Base-by-base conservation (phyloP, 179 eudicot species). In the Kewa caespitosa region DNA sequence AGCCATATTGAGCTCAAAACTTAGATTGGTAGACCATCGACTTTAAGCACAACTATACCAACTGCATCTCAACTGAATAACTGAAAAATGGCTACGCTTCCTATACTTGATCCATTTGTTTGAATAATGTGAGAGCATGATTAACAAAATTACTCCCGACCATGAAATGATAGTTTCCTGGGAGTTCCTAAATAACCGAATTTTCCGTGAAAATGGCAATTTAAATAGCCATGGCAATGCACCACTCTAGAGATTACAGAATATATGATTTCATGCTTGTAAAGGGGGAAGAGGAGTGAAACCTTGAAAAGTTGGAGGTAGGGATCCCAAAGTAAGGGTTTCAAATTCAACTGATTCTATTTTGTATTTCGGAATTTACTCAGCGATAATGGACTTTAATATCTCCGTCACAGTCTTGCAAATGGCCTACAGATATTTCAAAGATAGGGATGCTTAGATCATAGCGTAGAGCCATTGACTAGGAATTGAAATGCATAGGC, bases 231-330 rank as follows among this genome's bases (percentile, higher is more conserved):
- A n/a, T n/a, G n/a, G n/a, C n/a, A n/a, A n/a, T n/a, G n/a, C n/a
- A n/a, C n/a, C n/a, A n/a, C n/a, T n/a, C n/a, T n/a, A n/a, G n/a
- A n/a, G n/a, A n/a, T n/a, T n/a, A n/a, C n/a, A n/a, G n/a, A n/a
- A n/a, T n/a, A n/a, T n/a, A n/a, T n/a, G n/a, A n/a, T n/a, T n/a
- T n/a, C n/a, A n/a, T n/a, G n/a, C n/a, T n/a, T n/a, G n/a, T n/a
- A n/a, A n/a, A n/a, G n/a, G n/a, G n/a, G n/a, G n/a, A n/a, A n/a
- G n/a, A n/a, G n/a, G n/a, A n/a, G n/a, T 52, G 37, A 55, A 54
- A 91, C 97, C 94, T 85, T 90, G 97, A 66, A 90, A 87, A 50
- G 94, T 91, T 27, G 92, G 97, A 30, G 97, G 94, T 20, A 91
- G 76, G 57, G 91, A 76, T 71, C 97, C 97, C 61, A 91, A 78